Evolutionary conservation across 495 filamentous ascomycete genomes (phyloP), one percentile per base, ranked within the genome.

Genomic region (Cercophora samala): DNA sequence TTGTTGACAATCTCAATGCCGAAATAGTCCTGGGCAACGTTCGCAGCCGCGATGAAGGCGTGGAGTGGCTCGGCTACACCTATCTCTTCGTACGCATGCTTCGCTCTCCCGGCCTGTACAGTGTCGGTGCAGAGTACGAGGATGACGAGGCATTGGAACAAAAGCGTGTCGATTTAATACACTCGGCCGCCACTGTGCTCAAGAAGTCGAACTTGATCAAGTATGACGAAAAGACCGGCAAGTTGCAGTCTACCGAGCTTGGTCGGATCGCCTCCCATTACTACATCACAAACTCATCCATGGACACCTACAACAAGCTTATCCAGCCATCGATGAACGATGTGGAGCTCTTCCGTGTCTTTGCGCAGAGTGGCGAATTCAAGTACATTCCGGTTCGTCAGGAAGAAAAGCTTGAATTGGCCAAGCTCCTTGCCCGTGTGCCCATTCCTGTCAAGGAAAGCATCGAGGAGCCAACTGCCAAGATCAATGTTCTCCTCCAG

Each of bases 41-140:
- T n/a, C 86, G 95, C 24, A 96, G 81, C 67, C 87, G 96, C 54
- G 93, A 98, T 72, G 95, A 99, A 72, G 95, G 90, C 63, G 96
- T 98, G 46, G 93, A 99, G 67, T 99, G 95, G 95, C 87, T 99
- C 24, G 96, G 95, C 8, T 99, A 99, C 75, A 97, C 95, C 0
- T 99, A 99, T 77, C 86, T 99, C 32, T 99, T 96, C 70, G 93
- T 99, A 61, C 91, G 95, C 18, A 99, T 99, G 95, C 85, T 98
- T 64, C 89, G 95, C 17, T 98, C 94, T 1, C 95, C 96, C 58
- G 95, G 93, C 0, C 82, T 99, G 26, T 99, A 99, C 75, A 93
- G 93, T 67, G 96, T 99, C 61, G 95, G 95, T 21, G 87, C 93
- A 0, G 95, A 98, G 71, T 99, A 98, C 68, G 92, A 96, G 68